Percentiles rank a stretch among this genome's conserved stretches.
Evolutionary conservation across 805 yeast species (phyloP).

Genomic region (Kluyveromyces starmeri): DNA sequence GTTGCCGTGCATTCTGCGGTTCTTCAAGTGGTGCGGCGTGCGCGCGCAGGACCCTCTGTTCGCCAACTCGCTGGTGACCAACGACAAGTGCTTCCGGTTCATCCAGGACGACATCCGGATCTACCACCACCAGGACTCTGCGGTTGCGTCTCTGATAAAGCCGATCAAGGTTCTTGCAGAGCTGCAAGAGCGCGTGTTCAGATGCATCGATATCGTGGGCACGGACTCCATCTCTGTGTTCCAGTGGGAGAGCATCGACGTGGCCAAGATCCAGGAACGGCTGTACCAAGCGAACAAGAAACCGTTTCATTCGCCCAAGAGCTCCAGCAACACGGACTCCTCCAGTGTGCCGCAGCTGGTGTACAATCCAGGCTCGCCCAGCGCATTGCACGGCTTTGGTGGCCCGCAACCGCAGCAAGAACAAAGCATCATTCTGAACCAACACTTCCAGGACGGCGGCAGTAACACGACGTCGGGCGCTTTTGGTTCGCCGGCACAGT

Average conservation of each 20-base stretch:
- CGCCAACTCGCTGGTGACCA: conserved; percentile 1
- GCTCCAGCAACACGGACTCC: not conserved
- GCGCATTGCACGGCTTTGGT: not conserved
- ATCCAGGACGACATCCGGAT: conserved; percentile 1
- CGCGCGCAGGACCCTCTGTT: conserved; percentile 2
- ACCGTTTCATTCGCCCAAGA: not conserved
- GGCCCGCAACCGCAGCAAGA: not conserved
- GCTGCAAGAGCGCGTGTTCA: not conserved
- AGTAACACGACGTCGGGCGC: not conserved
- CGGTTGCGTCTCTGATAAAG: not conserved
- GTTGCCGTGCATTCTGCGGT: conserved; percentile 9
- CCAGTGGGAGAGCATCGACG: not conserved
- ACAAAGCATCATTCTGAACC: not conserved
- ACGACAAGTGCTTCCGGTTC: conserved; percentile 1
- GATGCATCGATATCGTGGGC: conserved; percentile 1
- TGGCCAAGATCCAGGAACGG: not conserved
- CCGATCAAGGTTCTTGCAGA: not conserved
- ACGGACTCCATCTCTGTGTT: not conserved
- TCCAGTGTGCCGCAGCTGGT: no score
- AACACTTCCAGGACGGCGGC: not conserved
- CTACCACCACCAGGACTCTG: not conserved
- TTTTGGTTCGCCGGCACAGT: not conserved
- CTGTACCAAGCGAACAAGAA: not conserved
- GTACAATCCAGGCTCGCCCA: not conserved
- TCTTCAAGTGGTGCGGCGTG: conserved; percentile 8